Evolutionary conservation across 2,329 filamentous ascomycete genomes (phyloP).

Genomic region (Calonectria pseudoturangicola): DNA sequence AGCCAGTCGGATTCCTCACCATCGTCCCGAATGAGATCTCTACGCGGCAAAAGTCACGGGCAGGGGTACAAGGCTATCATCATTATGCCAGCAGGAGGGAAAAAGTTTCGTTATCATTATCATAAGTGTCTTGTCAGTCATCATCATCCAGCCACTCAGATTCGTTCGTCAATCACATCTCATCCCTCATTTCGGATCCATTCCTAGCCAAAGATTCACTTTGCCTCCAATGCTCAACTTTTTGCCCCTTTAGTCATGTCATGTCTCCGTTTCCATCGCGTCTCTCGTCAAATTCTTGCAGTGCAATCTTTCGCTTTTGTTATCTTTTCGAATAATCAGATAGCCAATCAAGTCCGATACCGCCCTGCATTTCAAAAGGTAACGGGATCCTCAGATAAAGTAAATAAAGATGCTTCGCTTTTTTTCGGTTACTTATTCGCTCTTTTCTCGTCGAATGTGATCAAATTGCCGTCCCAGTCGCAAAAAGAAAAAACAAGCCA

Average conservation of each 20-base stretch:
- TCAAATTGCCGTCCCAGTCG: conserved; percentile 29
- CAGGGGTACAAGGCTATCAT: background rate
- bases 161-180: conserved; percentile 43
- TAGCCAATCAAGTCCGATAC: conserved; percentile 13
- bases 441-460: conserved; percentile 24
- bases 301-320: conserved; percentile 29
- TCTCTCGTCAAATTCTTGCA: conserved; percentile 29
- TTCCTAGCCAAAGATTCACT: conserved; percentile 46
- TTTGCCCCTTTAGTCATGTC: conserved; percentile 38
- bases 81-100: conserved; percentile 34
- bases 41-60: conserved; percentile 9
- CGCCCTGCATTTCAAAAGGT: conserved; percentile 14
- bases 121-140: conserved; percentile 52
- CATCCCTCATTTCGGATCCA: conserved; percentile 41
- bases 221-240: conserved; percentile 48
- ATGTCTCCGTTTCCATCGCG: conserved; percentile 17
- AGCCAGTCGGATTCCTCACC: conserved; percentile 2
- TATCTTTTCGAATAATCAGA: conserved; percentile 24
- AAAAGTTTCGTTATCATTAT: conserved; percentile 54
- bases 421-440: conserved; percentile 28
- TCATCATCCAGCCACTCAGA: conserved; percentile 45
- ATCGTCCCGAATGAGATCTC: background rate
- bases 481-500: conserved; percentile 24
- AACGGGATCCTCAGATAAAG: conserved; percentile 25
- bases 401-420: conserved; percentile 36